Conservation (phyloP, 441 rosid genomes). For the Sinapis alba region DNA sequence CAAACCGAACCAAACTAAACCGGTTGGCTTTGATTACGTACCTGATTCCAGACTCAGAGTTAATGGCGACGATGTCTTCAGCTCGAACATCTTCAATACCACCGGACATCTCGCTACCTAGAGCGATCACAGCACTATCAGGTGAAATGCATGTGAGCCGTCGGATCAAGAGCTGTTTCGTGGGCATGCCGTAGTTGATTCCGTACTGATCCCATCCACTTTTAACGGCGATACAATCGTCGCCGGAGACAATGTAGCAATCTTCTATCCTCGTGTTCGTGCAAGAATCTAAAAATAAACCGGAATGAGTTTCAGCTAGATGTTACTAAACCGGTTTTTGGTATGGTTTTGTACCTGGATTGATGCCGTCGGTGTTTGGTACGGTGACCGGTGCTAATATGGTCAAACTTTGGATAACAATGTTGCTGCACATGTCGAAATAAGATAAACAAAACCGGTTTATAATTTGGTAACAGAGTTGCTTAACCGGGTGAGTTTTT, state of each 20-base stretch:
- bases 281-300: slow-evolving; percentile 57
- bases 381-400: slow-evolving; percentile 68
- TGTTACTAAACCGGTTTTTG: slow-evolving; percentile 13
- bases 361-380: slow-evolving; percentile 78
- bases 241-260: slow-evolving; percentile 76
- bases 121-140: slow-evolving; percentile 67
- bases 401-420: slow-evolving; percentile 57
- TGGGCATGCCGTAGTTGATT: slow-evolving; percentile 64
- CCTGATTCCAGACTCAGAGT: slow-evolving; percentile 65
- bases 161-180: slow-evolving; percentile 62
- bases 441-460: not conserved
- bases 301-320: not conserved
- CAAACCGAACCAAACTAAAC: not conserved
- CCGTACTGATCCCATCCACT: slow-evolving; percentile 85
- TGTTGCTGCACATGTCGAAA: slow-evolving; percentile 41
- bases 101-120: slow-evolving; percentile 79
- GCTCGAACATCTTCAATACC: slow-evolving; percentile 72
- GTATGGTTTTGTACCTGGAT: slow-evolving; percentile 55
- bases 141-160: slow-evolving; percentile 76
- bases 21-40: not conserved
- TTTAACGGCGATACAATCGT: slow-evolving; percentile 73
- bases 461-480: not conserved
- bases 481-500: not conserved
- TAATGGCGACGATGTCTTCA: slow-evolving; percentile 61
- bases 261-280: slow-evolving; percentile 67